Base-by-base conservation (phyloP, 306 rosid species). In the Lathyrus aphaca region DNA sequence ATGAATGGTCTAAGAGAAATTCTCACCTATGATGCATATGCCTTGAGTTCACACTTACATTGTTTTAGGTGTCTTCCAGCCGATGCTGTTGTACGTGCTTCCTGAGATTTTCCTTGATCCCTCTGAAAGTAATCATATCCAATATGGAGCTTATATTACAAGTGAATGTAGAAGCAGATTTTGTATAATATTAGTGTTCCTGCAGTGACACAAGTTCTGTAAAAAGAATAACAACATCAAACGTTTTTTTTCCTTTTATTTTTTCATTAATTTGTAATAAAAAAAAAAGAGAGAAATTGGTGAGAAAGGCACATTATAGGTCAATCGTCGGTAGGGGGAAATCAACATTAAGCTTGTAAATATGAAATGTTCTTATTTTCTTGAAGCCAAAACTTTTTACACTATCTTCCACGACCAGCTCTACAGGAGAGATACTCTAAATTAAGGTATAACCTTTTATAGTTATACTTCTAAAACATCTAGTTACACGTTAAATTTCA, bases 151-250 rank as follows among this genome's bases (percentile, higher is more conserved):
- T 44, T 67, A 56, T 56, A 44, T 69, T 45, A 37, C 78, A 57
- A 16, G 45, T 60, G 55, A 77, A 76, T 38, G 30, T 81, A 69
- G 84, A 66, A 66, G 75, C 86, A 81, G 66, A 75, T 83, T 69
- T 80, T 77, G 71, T 81, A 73, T 63, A 67, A 32, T 72, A 63
- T 23, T 79, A 79, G 84, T 49, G 62, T 75, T 78, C 75, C 75
- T 79, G 77, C 66, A 65, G 65, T 46, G 9, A 80, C 71, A 48
- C 53, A 48, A 45, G 44, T 66, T 79, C 71, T 64, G 77, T 74
- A 48, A 62, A 25, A 71, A 66, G 48, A 27, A 16, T 4, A 53
- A 53, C 19, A 6, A 46, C 68, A 23, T 1, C 29, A 60, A 73
- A 38, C 7, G 5, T 18, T 67, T 32, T 29, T 44, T 45, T 64